Percentiles rank a stretch among this genome's conserved stretches.
phyloP scores from a whole-genome alignment of 2,329 filamentous ascomycete genomes.

The Fusarium clavum region DNA sequence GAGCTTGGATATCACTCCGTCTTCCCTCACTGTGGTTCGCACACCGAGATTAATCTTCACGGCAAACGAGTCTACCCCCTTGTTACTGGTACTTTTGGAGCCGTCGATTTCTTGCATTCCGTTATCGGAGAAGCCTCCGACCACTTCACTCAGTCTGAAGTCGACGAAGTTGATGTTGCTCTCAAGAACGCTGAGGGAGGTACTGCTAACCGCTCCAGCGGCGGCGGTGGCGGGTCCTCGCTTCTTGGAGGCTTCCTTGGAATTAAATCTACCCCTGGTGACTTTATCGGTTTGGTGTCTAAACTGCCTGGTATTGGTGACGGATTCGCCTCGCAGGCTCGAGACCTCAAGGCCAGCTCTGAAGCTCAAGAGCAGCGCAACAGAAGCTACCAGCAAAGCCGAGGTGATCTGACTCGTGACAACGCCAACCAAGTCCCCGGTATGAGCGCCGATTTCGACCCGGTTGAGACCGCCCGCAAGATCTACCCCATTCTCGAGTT shows the following conservation, averaged over 20 bases:
- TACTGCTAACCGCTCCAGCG: slow-evolving; percentile 51
- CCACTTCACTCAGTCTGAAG: slow-evolving; percentile 86
- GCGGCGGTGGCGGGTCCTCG: slow-evolving; percentile 48
- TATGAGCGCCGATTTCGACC: slow-evolving; percentile 81
- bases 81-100: slow-evolving; percentile 80
- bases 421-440: slow-evolving; percentile 75
- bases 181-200: slow-evolving; percentile 73
- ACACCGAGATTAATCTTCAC: slow-evolving; percentile 70
- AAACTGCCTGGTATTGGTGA: slow-evolving; percentile 79
- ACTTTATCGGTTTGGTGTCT: slow-evolving; percentile 78
- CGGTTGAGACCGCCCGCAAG: slow-evolving; percentile 78
- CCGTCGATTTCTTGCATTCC: slow-evolving; percentile 86
- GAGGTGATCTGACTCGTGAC: slow-evolving; percentile 53
- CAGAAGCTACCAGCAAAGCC: slow-evolving; percentile 46
- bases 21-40: slow-evolving; percentile 78
- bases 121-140: slow-evolving; percentile 82
- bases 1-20: slow-evolving; percentile 85
- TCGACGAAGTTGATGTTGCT: slow-evolving; percentile 82
- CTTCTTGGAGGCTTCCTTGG: slow-evolving; percentile 58
- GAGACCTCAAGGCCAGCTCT: slow-evolving; percentile 69
- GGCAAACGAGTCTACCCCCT: slow-evolving; percentile 78
- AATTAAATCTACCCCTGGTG: slow-evolving; percentile 54
- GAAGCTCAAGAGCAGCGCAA: slow-evolving; percentile 73
- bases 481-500: slow-evolving; percentile 97
- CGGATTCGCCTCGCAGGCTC: slow-evolving; percentile 74